Evolutionary conservation across 495 filamentous ascomycete species (phyloP).

Genomic region (Penicillium paradoxum): DNA sequence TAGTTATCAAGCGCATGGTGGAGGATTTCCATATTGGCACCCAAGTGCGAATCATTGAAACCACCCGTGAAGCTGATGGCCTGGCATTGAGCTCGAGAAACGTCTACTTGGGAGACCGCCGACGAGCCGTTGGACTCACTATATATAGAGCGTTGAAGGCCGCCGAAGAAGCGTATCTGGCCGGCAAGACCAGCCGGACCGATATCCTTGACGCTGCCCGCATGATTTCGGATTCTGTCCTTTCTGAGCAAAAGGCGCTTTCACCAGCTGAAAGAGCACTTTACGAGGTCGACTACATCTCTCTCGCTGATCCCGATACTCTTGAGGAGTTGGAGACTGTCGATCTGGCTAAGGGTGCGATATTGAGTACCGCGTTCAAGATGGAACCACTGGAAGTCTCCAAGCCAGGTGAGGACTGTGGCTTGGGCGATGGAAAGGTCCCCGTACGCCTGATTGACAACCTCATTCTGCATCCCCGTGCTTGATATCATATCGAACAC

Average conservation of each 20-base stretch:
- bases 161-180: slow-evolving; percentile 62
- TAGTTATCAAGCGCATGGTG: slow-evolving; percentile 81
- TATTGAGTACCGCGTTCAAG: slow-evolving; percentile 84
- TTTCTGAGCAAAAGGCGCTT: slow-evolving; percentile 59
- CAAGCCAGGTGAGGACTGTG: slow-evolving; percentile 60
- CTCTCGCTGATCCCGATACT: slow-evolving; percentile 73
- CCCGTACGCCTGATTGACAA: slow-evolving; percentile 93
- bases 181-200: slow-evolving; percentile 51
- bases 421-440: slow-evolving; percentile 62
- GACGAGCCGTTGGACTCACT: slow-evolving; percentile 66
- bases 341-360: slow-evolving; percentile 60
- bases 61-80: slow-evolving; percentile 73
- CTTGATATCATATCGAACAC: slow-evolving; percentile 2
- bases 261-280: slow-evolving; percentile 55
- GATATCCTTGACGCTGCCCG: slow-evolving; percentile 66
- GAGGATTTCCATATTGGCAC: slow-evolving; percentile 80
- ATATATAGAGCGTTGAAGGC: slow-evolving; percentile 61
- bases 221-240: slow-evolving; percentile 42
- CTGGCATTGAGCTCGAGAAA: slow-evolving; percentile 93
- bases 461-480: slow-evolving; percentile 60
- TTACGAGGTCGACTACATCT: slow-evolving; percentile 87
- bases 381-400: slow-evolving; percentile 77
- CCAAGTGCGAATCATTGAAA: slow-evolving; percentile 67
- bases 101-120: slow-evolving; percentile 76
- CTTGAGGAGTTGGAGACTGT: slow-evolving; percentile 75